Percentiles rank a stretch among this genome's conserved stretches.
These are phyloP conservation scores for Cordyceps pruinosa DNA, from an alignment of 2,329 filamentous ascomycete genomes.

Conservation along the genomic window DNA sequence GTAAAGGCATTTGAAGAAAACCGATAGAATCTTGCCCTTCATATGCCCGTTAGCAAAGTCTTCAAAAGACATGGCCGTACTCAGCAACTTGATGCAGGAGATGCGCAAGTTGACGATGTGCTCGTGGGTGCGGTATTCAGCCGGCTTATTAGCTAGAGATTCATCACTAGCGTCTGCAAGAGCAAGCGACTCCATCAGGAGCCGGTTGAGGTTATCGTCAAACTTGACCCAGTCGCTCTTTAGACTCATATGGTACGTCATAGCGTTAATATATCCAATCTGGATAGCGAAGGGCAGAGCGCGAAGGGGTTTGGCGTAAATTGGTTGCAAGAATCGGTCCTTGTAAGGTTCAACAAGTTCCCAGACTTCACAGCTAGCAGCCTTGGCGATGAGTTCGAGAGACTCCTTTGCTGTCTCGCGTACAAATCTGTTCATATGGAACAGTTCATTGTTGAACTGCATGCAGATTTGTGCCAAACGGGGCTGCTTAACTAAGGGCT, in stretches of 20 bases:
- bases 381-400: slow-evolving; percentile 73
- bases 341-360: slow-evolving; percentile 87
- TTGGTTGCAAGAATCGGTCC: slow-evolving; percentile 79
- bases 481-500: slow-evolving; percentile 42
- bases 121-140: slow-evolving; percentile 92
- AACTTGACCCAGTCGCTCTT: slow-evolving; percentile 86
- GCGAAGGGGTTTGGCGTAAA: slow-evolving; percentile 90
- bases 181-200: slow-evolving; percentile 89
- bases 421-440: slow-evolving; percentile 93
- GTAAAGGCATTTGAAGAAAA: slow-evolving; percentile 97
- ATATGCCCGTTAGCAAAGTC: slow-evolving; percentile 74
- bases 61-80: slow-evolving; percentile 86
- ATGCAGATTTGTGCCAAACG: slow-evolving; percentile 73
- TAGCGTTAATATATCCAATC: slow-evolving; percentile 96
- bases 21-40: slow-evolving; percentile 70
- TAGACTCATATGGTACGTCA: slow-evolving; percentile 88
- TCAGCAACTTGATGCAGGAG: slow-evolving; percentile 86
- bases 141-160: slow-evolving; percentile 81
- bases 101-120: slow-evolving; percentile 87
- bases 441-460: slow-evolving; percentile 79
- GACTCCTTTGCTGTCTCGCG: slow-evolving; percentile 78
- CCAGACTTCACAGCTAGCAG: slow-evolving; percentile 71
- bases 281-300: slow-evolving; percentile 91
- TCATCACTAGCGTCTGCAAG: slow-evolving; percentile 94
- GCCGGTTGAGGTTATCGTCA: slow-evolving; percentile 81